Base-by-base conservation (phyloP, 1,284 basidiomycete genomes). In the Cerioporus squamosus region DNA sequence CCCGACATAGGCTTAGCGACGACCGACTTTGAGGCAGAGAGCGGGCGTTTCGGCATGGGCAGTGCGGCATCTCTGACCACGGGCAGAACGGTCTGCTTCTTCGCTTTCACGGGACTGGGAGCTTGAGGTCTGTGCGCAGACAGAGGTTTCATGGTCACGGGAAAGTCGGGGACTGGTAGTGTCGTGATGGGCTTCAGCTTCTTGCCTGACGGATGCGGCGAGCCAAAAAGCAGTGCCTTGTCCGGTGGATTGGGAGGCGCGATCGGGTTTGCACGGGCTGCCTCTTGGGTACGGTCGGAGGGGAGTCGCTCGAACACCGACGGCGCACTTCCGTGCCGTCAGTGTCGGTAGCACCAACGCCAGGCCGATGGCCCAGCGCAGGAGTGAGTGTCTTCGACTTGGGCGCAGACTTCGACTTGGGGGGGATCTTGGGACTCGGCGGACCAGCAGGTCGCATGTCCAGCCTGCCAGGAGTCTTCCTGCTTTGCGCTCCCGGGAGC, bases 181-280 rank as follows among this genome's bases (percentile, higher is more conserved):
- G 55, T 38, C 18, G 55, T 51, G 47, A 64, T 62, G 20, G 63
- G 63, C 55, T 53, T 60, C 42, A 62, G 47, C 53, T 59, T 61
- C 60, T 64, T 64, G 39, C 53, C 29, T 5, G 58, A 36, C 33
- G 33, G 57, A 1, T 49, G 55, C 17, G 58, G 26, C 9, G 55
- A 33, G 2, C 29, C 44, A 2, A 5, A 6, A 6, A 31, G 20
- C n/a, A 12, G 17, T 5, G 31, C 18, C 6, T 36, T 26, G 42
- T 18, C 3, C 3, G 18, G 26, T 1, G 29, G 36, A 7, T 23
- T 33, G 44, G 5, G 31, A 29, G 3, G 26, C 26, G 5, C 9
- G 26, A 29, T 29, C 6, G 26, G 26, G 9, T 5, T n/a, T n/a
- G 9, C 26, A 29, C 5, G 9, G 26, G 26, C 26, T 29, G 1